phyloP scores from a whole-genome alignment of 2,329 filamentous ascomycete genomes.

The Beauveria pseudobassiana region DNA sequence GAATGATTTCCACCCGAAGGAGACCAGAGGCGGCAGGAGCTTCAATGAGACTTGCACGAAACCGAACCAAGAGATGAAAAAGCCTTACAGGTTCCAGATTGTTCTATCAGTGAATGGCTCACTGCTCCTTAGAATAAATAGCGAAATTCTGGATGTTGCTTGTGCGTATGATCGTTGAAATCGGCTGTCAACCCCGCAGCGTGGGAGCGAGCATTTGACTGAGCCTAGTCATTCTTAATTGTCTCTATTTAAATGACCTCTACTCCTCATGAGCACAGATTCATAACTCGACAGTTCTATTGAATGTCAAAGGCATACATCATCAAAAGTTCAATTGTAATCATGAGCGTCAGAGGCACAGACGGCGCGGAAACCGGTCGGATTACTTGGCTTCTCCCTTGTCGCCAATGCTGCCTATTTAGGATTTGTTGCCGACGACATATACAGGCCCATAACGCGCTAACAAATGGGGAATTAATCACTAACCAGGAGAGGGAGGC shows the following conservation, averaged over 20 bases:
- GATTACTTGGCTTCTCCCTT: slow-evolving; percentile 7
- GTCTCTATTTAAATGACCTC: too few relatives aligned
- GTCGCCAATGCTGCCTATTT: background rate
- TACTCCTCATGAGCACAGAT: background rate
- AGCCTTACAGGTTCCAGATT: too few relatives aligned
- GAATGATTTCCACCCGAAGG: too few relatives aligned
- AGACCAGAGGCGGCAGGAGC: background rate
- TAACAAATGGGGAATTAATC: too few relatives aligned
- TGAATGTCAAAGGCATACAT: background rate
- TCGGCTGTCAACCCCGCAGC: background rate
- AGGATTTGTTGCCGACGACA: background rate
- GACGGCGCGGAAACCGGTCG: slow-evolving; percentile 11
- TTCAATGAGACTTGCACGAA: background rate
- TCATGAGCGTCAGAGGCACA: slow-evolving; percentile 2
- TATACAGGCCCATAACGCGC: too few relatives aligned
- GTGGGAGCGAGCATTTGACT: background rate
- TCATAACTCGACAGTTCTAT: background rate
- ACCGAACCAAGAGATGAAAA: too few relatives aligned
- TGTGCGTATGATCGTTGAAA: background rate
- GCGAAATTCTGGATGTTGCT: background rate
- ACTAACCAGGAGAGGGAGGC: too few relatives aligned
- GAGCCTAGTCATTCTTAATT: background rate
- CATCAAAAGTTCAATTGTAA: background rate
- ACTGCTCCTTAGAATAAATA: background rate
- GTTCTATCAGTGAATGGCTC: background rate